Percentiles rank a stretch among this genome's conserved stretches.
phyloP scores from a whole-genome alignment of 2,329 filamentous ascomycete genomes.

The Lasiodiplodia theobromae region DNA sequence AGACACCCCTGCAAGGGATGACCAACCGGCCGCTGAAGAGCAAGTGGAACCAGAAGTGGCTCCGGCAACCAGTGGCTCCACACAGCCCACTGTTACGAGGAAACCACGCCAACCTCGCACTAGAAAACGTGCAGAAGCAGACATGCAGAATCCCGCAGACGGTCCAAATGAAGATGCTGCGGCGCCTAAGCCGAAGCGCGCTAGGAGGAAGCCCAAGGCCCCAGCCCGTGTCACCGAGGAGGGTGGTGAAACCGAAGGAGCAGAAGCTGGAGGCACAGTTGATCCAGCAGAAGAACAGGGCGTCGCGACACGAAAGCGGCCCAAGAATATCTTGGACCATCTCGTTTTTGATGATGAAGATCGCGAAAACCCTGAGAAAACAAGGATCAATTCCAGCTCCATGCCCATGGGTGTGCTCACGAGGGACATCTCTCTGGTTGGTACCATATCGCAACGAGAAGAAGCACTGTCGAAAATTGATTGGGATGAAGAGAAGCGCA shows the following conservation, averaged over 20 bases:
- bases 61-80: not conserved
- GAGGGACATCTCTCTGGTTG: conserved; percentile 67
- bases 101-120: conserved; percentile 42
- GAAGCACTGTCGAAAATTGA: conserved; percentile 75
- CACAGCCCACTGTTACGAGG: conserved; percentile 31
- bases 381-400: conserved; percentile 67
- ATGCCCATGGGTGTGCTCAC: conserved; percentile 78
- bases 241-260: not conserved
- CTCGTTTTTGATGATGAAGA: conserved; percentile 27
- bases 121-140: conserved; percentile 20
- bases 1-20: not conserved
- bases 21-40: not conserved
- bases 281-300: not conserved
- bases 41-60: not conserved
- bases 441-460: conserved; percentile 77
- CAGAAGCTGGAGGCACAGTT: not conserved
- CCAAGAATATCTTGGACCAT: conserved; percentile 4
- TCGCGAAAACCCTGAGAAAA: conserved; percentile 48
- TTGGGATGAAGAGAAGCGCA: conserved; percentile 55
- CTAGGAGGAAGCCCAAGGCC: conserved; percentile 1
- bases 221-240: not conserved
- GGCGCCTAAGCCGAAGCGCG: conserved; percentile 19
- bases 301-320: not conserved
- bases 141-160: not conserved
- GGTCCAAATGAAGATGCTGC: not conserved